Percentiles rank a stretch among this genome's conserved stretches.
These are phyloP conservation scores for Combretum micranthum DNA, from an alignment of 345 rosid genomes.

Conservation along the genomic window DNA sequence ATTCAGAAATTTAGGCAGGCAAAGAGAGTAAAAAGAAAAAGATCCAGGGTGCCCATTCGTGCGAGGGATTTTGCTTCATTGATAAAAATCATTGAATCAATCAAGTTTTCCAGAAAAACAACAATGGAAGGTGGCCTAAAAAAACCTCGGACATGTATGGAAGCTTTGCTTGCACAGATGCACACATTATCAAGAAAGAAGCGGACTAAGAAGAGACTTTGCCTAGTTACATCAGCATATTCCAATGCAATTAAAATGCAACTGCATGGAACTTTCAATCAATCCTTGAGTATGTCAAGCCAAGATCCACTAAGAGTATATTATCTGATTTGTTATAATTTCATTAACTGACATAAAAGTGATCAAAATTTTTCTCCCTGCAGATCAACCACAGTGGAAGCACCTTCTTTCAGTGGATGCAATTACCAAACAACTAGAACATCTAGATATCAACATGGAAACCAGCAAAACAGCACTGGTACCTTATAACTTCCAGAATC, in stretches of 20 bases:
- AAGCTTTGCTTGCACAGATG: conserved; percentile 27
- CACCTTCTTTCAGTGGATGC: conserved; percentile 29
- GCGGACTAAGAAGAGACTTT: conserved; percentile 33
- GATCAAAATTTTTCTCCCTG: conserved; percentile 17
- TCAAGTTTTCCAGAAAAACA: conserved; percentile 14
- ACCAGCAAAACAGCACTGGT: conserved; percentile 31
- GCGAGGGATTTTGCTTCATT: conserved; percentile 35
- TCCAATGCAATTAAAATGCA: conserved; percentile 18
- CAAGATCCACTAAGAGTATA: neutral
- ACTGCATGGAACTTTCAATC: conserved; percentile 28
- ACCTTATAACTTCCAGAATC: conserved; percentile 28
- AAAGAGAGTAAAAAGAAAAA: conserved; percentile 40
- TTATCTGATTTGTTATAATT: neutral
- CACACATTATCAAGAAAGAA: conserved; percentile 37
- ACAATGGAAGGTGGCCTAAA: conserved; percentile 12
- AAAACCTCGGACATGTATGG: conserved; percentile 21
- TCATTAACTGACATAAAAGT: neutral
- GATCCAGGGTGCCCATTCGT: conserved; percentile 44
- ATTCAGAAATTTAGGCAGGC: conserved; percentile 19
- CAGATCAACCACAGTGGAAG: conserved; percentile 46
- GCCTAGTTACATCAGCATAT: conserved; percentile 20
- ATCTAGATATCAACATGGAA: conserved; percentile 47
- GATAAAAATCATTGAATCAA: conserved; percentile 18
- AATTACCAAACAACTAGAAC: conserved; percentile 30
- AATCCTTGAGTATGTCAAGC: conserved; percentile 34